These are phyloP conservation scores for Xylaria grammica DNA, from an alignment of 495 filamentous ascomycete species.

Conservation along the genomic window DNA sequence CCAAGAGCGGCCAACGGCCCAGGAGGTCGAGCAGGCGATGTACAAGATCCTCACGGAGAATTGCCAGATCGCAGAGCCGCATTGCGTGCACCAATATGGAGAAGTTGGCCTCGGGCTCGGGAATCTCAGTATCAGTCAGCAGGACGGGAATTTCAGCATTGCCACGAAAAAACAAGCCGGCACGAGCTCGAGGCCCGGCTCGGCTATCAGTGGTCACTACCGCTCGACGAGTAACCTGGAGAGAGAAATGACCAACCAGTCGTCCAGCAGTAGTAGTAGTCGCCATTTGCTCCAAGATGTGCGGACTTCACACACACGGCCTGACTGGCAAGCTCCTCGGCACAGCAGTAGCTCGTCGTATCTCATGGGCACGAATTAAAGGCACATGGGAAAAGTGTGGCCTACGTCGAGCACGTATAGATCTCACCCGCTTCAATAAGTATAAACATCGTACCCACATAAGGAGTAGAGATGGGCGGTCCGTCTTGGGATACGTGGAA, in stretches of 20 bases:
- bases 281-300: conserved; percentile 21
- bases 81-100: conserved; percentile 49
- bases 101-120: conserved; percentile 40
- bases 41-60: conserved; percentile 52
- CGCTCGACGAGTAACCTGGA: conserved; percentile 26
- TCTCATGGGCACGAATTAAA: conserved; percentile 13
- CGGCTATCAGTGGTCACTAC: conserved; percentile 14
- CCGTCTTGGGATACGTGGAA: not conserved
- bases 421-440: not conserved
- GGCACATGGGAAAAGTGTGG: not conserved
- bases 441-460: not conserved
- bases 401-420: not conserved
- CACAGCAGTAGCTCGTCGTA: not conserved
- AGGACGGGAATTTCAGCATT: conserved; percentile 29
- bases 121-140: conserved; percentile 29
- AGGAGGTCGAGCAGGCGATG: conserved; percentile 49
- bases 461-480: not conserved
- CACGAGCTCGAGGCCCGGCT: conserved; percentile 23
- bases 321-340: not conserved
- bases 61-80: conserved; percentile 49
- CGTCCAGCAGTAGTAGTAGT: conserved; percentile 11
- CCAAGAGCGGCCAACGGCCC: conserved; percentile 49
- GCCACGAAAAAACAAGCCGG: conserved; percentile 28
- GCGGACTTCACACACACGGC: conserved; percentile 1
- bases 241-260: conserved; percentile 21